Percentiles rank a stretch among this genome's conserved stretches.
These are phyloP conservation scores for Filobasidium wieringae DNA, from an alignment of 768 basidiomycete genomes.

Conservation along the genomic window DNA sequence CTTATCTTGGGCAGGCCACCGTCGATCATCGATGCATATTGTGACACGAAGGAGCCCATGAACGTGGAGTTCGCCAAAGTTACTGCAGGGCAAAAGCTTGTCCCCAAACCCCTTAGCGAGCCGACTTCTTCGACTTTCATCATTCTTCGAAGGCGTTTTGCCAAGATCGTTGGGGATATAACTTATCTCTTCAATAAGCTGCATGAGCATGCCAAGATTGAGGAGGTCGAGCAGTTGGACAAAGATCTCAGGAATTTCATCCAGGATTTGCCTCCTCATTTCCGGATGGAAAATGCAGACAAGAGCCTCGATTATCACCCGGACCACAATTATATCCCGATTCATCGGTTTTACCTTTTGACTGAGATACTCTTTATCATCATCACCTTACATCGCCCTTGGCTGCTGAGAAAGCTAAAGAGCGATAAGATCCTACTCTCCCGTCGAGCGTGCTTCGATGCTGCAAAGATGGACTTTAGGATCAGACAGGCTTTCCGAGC, in stretches of 20 bases:
- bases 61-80: slow-evolving; percentile 43
- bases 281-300: slow-evolving; percentile 11
- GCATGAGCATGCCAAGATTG: slow-evolving; percentile 62
- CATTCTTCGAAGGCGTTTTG: slow-evolving; percentile 70
- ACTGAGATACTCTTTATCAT: slow-evolving; percentile 53
- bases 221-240: slow-evolving; percentile 68
- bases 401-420: slow-evolving; percentile 64
- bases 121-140: slow-evolving; percentile 81
- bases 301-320: slow-evolving; percentile 10
- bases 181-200: slow-evolving; percentile 89
- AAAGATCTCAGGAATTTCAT: slow-evolving; percentile 72
- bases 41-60: slow-evolving; percentile 51
- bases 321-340: slow-evolving; percentile 46
- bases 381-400: slow-evolving; percentile 52
- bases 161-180: slow-evolving; percentile 71
- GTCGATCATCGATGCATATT: slow-evolving; percentile 71
- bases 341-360: slow-evolving; percentile 76
- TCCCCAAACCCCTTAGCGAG: slow-evolving; percentile 40
- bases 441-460: slow-evolving; percentile 76
- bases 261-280: slow-evolving; percentile 53
- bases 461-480: slow-evolving; percentile 73
- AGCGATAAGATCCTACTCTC: slow-evolving; percentile 73
- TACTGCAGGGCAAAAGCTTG: slow-evolving; percentile 17
- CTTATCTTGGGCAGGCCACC: slow-evolving; percentile 77
- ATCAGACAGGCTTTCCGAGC: slow-evolving; percentile 42